Percentiles rank a stretch among this genome's conserved stretches.
phyloP scores from a whole-genome alignment of 371 early-diverging fungal genomes.

The Mucor mucedo region DNA sequence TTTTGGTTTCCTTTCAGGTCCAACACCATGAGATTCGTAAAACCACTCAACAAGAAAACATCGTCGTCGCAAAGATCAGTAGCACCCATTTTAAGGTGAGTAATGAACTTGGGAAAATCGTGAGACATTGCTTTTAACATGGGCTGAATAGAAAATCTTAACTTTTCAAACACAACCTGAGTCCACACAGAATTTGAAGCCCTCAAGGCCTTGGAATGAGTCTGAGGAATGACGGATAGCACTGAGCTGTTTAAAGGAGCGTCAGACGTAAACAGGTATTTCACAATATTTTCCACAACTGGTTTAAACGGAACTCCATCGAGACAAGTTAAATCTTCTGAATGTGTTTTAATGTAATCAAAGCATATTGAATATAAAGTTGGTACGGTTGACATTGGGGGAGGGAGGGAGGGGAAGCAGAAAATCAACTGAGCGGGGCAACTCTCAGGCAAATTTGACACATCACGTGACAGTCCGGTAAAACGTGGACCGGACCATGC shows the following conservation, averaged over 20 bases:
- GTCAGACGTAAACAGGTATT: slow-evolving; percentile 13
- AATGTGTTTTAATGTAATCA: slow-evolving; percentile 24
- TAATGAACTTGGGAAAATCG: slow-evolving; percentile 15
- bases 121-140: neutral
- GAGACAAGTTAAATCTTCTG: slow-evolving; percentile 16
- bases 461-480: slow-evolving; percentile 15
- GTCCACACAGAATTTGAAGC: slow-evolving; percentile 11
- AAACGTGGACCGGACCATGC: slow-evolving; percentile 11
- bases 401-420: neutral
- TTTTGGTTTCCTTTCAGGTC: neutral
- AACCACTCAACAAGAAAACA: slow-evolving; percentile 1
- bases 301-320: slow-evolving; percentile 28
- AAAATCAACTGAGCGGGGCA: too few species aligned
- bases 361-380: slow-evolving; percentile 31
- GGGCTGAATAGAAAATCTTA: neutral
- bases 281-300: slow-evolving; percentile 10
- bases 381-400: slow-evolving; percentile 1
- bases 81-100: slow-evolving; percentile 3
- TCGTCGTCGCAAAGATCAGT: slow-evolving; percentile 14
- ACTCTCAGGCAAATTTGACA: neutral
- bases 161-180: neutral
- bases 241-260: slow-evolving; percentile 14
- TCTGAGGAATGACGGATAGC: slow-evolving; percentile 16
- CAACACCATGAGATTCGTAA: slow-evolving; percentile 14
- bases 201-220: slow-evolving; percentile 16